These are phyloP conservation scores for Erysimum cheiranthoides DNA, from an alignment of 345 rosid species.

Conservation along the genomic window DNA sequence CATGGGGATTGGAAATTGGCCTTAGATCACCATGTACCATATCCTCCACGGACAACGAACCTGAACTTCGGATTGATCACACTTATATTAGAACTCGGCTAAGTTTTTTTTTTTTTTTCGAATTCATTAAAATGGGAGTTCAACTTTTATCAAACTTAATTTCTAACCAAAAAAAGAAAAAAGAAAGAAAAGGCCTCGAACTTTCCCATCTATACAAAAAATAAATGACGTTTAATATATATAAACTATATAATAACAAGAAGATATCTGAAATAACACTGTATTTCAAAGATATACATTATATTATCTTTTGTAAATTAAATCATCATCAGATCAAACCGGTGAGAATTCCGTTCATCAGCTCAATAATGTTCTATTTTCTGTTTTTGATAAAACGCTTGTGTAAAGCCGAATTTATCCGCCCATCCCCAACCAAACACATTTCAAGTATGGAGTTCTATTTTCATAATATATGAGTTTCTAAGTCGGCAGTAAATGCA, in stretches of 20 bases:
- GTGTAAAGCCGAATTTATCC: no score
- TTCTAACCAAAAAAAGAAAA: background rate
- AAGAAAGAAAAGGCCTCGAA: background rate
- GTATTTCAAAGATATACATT: background rate
- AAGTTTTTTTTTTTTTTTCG: background rate
- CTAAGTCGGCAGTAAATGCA: background rate
- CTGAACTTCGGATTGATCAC: constrained; percentile 16
- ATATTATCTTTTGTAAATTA: background rate
- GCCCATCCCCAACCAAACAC: background rate
- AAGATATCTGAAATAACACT: background rate
- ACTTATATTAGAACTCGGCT: background rate
- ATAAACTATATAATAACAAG: background rate
- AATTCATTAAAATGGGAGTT: no score
- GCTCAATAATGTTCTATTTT: background rate
- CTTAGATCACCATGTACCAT: constrained; percentile 2
- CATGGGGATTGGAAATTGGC: constrained; percentile 35
- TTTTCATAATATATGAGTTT: background rate
- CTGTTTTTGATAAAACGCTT: background rate
- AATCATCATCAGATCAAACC: no score
- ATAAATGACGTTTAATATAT: background rate
- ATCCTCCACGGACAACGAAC: constrained; percentile 8
- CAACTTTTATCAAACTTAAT: background rate
- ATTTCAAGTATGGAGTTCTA: no score
- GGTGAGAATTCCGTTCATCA: background rate
- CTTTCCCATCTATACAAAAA: background rate